phyloP scores from a whole-genome alignment of 2,329 filamentous ascomycete genomes.

The Colletotrichum cordylinicola region DNA sequence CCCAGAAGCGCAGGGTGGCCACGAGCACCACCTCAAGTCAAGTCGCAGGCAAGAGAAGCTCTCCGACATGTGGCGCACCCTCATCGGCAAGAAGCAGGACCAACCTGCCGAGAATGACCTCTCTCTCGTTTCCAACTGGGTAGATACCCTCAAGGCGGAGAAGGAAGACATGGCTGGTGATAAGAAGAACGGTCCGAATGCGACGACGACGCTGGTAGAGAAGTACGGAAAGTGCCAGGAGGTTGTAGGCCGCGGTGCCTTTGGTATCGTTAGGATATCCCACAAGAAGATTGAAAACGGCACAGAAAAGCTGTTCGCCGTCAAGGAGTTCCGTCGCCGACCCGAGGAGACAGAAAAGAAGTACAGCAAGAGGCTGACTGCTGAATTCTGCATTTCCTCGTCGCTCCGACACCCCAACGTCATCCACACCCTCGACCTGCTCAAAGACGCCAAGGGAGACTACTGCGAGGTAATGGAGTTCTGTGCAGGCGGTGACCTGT shows the following conservation, averaged over 20 bases:
- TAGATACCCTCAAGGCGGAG: conserved; percentile 90
- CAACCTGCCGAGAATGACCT: conserved; percentile 74
- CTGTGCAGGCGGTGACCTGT: conserved; percentile 94
- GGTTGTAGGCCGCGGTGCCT: conserved; percentile 92
- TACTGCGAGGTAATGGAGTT: conserved; percentile 99
- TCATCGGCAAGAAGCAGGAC: conserved; percentile 86
- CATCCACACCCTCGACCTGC: conserved; percentile 93
- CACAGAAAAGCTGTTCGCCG: conserved; percentile 91
- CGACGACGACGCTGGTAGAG: conserved; percentile 82
- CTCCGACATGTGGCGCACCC: conserved; percentile 85
- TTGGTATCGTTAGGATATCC: conserved; percentile 96
- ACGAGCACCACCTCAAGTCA: conserved; percentile 88
- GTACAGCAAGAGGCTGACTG: conserved; percentile 95
- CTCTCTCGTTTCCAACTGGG: conserved; percentile 94
- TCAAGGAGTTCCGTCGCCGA: conserved; percentile 95
- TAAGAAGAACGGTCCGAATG: conserved; percentile 77
- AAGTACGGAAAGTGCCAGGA: conserved; percentile 99
- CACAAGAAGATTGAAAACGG: conserved; percentile 91
- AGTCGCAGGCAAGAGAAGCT: conserved; percentile 94
- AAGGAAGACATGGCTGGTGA: conserved; percentile 73
- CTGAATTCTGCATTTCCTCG: conserved; percentile 98
- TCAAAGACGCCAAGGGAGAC: conserved; percentile 95
- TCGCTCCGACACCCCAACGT: conserved; percentile 96
- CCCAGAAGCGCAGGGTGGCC: conserved; percentile 66
- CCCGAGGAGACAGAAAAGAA: conserved; percentile 96